phyloP scores from a whole-genome alignment of 2,329 filamentous ascomycete genomes.

The Ophioceras dolichostomum region DNA sequence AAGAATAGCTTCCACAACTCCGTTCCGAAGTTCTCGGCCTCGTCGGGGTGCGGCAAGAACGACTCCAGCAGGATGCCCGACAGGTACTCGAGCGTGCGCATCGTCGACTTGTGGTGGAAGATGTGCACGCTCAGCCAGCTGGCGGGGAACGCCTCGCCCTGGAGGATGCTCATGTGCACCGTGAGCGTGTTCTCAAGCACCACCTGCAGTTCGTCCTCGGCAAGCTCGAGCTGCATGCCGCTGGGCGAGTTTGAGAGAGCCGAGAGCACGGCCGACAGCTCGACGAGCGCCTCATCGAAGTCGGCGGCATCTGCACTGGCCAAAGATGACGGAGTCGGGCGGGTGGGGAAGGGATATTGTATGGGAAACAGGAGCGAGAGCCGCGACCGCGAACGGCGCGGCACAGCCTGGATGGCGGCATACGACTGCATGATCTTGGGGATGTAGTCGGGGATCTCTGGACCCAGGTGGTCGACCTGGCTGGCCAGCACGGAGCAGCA shows the following conservation, averaged over 20 bases:
- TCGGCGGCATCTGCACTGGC: slow-evolving; percentile 17
- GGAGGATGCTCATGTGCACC: slow-evolving; percentile 79
- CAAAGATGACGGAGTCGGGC: slow-evolving; percentile 35
- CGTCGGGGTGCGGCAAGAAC: slow-evolving; percentile 79
- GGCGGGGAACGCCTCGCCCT: slow-evolving; percentile 78
- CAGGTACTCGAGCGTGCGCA: slow-evolving; percentile 75
- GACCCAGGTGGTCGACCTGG: slow-evolving; percentile 64
- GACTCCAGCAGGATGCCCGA: slow-evolving; percentile 68
- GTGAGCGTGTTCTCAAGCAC: slow-evolving; percentile 70
- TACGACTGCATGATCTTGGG: slow-evolving; percentile 89
- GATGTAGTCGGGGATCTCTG: slow-evolving; percentile 79
- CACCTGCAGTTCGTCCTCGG: slow-evolving; percentile 60
- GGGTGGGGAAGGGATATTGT: slow-evolving; percentile 76
- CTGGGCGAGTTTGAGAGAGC: slow-evolving; percentile 64
- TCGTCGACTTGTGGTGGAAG: slow-evolving; percentile 81
- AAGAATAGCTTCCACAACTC: slow-evolving; percentile 94
- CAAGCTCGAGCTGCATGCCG: slow-evolving; percentile 64
- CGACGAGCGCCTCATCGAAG: slow-evolving; percentile 81
- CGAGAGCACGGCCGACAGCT: slow-evolving; percentile 78
- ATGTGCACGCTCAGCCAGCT: slow-evolving; percentile 91
- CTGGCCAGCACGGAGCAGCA: slow-evolving; percentile 88
- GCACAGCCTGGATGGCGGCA: slow-evolving; percentile 52
- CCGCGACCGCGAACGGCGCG: slow-evolving; percentile 42
- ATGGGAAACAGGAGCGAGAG: slow-evolving; percentile 86
- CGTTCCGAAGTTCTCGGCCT: slow-evolving; percentile 84